These are phyloP conservation scores for Cantharellus anzutake DNA, from an alignment of 768 basidiomycete genomes.

Conservation along the genomic window DNA sequence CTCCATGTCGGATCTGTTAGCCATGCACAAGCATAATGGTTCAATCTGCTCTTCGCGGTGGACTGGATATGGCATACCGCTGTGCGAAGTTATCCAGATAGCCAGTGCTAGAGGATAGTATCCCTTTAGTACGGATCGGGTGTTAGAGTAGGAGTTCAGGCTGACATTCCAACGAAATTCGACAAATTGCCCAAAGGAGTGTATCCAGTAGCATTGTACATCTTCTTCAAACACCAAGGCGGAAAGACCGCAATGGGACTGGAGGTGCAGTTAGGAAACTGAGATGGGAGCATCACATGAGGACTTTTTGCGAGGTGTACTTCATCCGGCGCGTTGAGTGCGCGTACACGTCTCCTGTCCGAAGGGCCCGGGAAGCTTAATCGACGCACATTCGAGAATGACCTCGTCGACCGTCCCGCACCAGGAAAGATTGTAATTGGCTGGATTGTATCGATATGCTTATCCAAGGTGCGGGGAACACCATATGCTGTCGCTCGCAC, in stretches of 20 bases:
- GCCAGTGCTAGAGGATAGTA: neutral
- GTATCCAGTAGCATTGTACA: conserved; percentile 5
- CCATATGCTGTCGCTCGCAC: conserved; percentile 1
- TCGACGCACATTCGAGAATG: too few relatives aligned
- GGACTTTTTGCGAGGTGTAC: neutral
- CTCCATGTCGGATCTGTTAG: conserved; percentile 32
- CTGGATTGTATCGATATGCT: conserved; percentile 2
- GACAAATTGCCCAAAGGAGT: conserved; percentile 18
- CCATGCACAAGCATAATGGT: conserved; percentile 8
- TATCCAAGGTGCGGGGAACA: neutral
- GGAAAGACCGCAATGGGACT: neutral
- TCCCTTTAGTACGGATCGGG: neutral
- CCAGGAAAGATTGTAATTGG: conserved; percentile 14
- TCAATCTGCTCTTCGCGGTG: conserved; percentile 5
- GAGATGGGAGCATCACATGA: neutral
- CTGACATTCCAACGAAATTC: conserved; percentile 36
- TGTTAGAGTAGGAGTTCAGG: conserved; percentile 21
- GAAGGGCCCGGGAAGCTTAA: too few relatives aligned
- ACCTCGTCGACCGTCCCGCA: neutral
- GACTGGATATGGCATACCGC: neutral
- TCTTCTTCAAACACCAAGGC: conserved; percentile 1
- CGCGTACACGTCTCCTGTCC: too few relatives aligned
- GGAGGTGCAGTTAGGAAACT: neutral
- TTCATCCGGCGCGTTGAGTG: too few relatives aligned
- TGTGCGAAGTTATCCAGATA: neutral